phyloP scores from a whole-genome alignment of 2,329 filamentous ascomycete genomes.

The Gaeumannomyces tritici region DNA sequence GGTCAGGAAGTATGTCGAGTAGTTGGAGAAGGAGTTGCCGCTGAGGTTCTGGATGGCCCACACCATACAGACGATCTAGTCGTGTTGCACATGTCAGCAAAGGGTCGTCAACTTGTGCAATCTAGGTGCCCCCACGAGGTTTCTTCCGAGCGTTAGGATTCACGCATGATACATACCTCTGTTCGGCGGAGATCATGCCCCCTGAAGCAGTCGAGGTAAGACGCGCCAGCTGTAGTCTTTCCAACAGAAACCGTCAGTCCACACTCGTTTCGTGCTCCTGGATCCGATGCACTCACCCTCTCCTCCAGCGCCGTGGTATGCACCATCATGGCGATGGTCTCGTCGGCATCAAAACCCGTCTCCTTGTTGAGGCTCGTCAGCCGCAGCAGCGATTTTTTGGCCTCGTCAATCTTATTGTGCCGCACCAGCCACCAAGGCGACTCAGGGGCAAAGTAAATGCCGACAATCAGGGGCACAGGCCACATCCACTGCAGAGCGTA shows the following conservation, averaged over 20 bases:
- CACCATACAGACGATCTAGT: constrained; percentile 51
- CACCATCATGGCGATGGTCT: constrained; percentile 86
- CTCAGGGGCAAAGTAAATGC: constrained; percentile 59
- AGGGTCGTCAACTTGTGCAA: too few relatives aligned
- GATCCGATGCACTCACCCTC: constrained; percentile 20
- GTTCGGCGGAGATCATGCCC: constrained; percentile 71
- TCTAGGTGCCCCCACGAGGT: too few relatives aligned
- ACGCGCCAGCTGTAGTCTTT: constrained; percentile 58
- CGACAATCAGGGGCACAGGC: constrained; percentile 57
- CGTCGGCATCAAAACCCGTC: constrained; percentile 68
- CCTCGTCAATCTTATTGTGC: constrained; percentile 52
- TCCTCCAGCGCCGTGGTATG: constrained; percentile 78
- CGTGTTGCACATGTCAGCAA: not conserved
- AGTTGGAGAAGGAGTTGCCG: constrained; percentile 56
- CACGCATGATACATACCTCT: constrained; percentile 37
- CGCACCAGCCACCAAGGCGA: constrained; percentile 71
- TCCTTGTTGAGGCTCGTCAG: constrained; percentile 54
- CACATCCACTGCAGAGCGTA: constrained; percentile 70
- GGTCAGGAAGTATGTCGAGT: constrained; percentile 54
- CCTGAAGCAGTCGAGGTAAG: constrained; percentile 76
- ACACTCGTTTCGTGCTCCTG: constrained; percentile 18
- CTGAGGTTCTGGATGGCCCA: constrained; percentile 56
- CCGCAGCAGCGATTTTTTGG: constrained; percentile 55
- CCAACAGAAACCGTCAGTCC: not conserved
- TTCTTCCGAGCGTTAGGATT: not conserved